These are phyloP conservation scores for Fusarium sp. DNA, from an alignment of 2,329 filamentous ascomycete genomes.

Conservation along the genomic window DNA sequence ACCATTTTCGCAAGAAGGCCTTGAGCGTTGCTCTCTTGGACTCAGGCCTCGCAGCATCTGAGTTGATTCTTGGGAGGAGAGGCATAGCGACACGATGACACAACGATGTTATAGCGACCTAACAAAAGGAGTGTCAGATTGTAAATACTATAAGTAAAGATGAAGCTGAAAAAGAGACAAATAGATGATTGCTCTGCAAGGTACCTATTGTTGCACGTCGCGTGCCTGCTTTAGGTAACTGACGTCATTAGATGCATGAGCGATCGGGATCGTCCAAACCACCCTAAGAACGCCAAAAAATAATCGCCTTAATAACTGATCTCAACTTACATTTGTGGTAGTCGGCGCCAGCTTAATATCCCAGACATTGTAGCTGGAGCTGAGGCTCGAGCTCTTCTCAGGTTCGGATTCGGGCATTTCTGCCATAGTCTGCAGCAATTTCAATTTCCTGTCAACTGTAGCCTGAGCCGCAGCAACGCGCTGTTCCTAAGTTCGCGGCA, in stretches of 20 bases:
- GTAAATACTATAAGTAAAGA: not conserved
- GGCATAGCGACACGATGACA: slow-evolving; percentile 40
- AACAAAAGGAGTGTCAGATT: not conserved
- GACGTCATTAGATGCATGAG: not conserved
- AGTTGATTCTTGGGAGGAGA: slow-evolving; percentile 25
- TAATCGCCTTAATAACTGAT: too few relatives aligned
- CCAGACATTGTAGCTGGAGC: too few relatives aligned
- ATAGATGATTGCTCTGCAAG: too few relatives aligned
- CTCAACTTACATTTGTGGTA: too few relatives aligned
- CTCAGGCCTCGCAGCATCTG: slow-evolving; percentile 6
- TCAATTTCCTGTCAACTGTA: too few relatives aligned
- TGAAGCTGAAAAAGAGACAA: not conserved
- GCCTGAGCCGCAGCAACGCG: too few relatives aligned
- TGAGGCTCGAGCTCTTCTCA: too few relatives aligned
- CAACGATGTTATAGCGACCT: slow-evolving; percentile 26
- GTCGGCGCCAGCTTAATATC: too few relatives aligned
- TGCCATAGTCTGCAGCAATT: too few relatives aligned
- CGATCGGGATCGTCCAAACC: not conserved
- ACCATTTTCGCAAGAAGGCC: slow-evolving; percentile 58
- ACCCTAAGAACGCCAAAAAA: too few relatives aligned
- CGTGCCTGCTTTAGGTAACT: slow-evolving; percentile 26
- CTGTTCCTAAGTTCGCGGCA: too few relatives aligned
- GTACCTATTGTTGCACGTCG: slow-evolving; percentile 6
- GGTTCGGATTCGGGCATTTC: too few relatives aligned
- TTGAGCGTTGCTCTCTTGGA: slow-evolving; percentile 21